phyloP scores from a whole-genome alignment of 257 asterid species.

The Solanum chaucha region DNA sequence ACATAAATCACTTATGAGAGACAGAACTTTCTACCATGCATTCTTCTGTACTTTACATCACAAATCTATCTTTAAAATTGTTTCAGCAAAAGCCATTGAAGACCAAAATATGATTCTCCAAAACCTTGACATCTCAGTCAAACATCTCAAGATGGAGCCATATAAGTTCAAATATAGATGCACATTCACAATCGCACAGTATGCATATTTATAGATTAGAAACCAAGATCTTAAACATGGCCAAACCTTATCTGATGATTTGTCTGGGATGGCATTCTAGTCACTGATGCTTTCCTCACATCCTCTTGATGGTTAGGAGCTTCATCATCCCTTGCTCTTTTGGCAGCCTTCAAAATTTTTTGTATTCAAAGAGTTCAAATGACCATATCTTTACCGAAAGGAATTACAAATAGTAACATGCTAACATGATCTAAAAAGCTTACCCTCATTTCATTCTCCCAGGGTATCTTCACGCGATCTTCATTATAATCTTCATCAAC shows the following conservation, averaged over 20 bases:
- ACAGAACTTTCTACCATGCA: neutral
- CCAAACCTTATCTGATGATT: constrained; percentile 44
- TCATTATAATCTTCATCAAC: constrained; percentile 24
- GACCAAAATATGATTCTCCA: neutral
- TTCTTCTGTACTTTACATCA: neutral
- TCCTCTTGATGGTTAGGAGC: constrained; percentile 19
- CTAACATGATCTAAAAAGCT: neutral
- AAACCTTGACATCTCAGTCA: neutral
- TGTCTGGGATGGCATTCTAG: constrained; percentile 24
- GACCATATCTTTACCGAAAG: neutral
- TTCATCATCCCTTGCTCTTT: constrained; percentile 37
- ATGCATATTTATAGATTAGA: neutral
- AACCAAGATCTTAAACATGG: neutral
- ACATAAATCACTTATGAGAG: neutral
- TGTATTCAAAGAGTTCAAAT: neutral
- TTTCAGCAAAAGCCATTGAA: neutral
- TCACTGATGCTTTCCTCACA: constrained; percentile 26
- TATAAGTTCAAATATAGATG: neutral
- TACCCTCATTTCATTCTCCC: constrained; percentile 23
- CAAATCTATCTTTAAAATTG: neutral
- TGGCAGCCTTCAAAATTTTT: constrained; percentile 23
- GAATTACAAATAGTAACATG: neutral
- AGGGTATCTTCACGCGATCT: constrained; percentile 11
- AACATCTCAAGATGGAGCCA: neutral
- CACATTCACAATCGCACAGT: neutral